phyloP scores from a whole-genome alignment of 441 rosid genomes.

The Dalechampia spathulata region DNA sequence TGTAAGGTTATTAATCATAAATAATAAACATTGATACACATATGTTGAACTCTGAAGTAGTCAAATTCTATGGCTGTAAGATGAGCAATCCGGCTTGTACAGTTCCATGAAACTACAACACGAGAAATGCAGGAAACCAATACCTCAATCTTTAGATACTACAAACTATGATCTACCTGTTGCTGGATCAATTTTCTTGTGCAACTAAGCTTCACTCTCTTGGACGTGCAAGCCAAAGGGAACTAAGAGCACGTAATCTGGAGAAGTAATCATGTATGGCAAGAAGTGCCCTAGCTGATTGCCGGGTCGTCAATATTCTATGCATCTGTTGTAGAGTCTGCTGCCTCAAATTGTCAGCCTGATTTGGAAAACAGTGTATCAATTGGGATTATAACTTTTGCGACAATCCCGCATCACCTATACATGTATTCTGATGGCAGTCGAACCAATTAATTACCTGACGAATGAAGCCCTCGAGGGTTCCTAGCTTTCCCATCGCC shows the following conservation, averaged over 20 bases:
- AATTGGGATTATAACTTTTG: no score
- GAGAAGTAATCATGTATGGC: conserved; percentile 84
- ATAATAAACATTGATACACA: conserved; percentile 9
- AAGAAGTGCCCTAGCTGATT: conserved; percentile 87
- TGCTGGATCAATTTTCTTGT: neutral
- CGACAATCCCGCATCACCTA: neutral
- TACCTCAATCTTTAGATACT: neutral
- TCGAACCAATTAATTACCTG: conserved; percentile 53
- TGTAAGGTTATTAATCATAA: no score
- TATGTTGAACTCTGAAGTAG: neutral
- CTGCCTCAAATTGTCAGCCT: conserved; percentile 95
- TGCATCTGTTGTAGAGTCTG: conserved; percentile 89
- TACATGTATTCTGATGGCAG: neutral
- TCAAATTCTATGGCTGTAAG: conserved; percentile 8
- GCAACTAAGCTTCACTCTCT: conserved; percentile 52
- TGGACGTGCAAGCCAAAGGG: conserved; percentile 96
- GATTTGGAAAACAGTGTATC: conserved; percentile 17
- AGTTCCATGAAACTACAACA: conserved; percentile 11
- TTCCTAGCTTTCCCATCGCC: conserved; percentile 99
- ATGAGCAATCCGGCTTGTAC: neutral
- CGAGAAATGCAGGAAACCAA: neutral
- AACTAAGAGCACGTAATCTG: conserved; percentile 92
- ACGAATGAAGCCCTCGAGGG: conserved; percentile 86
- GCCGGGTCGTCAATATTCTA: conserved; percentile 74
- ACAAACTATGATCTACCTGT: neutral